Percentiles rank a stretch among this genome's conserved stretches.
Conservation (phyloP, 2,329 filamentous ascomycete species). For the Alternaria hordeiaustralica region DNA sequence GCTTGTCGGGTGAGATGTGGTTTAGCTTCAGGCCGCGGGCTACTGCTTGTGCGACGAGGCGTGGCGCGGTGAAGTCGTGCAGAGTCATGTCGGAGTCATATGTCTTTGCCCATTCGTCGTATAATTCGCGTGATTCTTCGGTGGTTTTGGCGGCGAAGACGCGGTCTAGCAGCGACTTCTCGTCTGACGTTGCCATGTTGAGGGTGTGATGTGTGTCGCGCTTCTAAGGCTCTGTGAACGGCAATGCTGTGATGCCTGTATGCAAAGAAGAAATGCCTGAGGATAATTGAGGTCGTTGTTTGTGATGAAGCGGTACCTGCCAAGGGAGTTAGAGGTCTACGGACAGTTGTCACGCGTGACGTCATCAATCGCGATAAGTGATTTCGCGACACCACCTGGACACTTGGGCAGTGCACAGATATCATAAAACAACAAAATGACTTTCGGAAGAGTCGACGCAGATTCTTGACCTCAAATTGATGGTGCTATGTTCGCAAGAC, state of each 20-base stretch:
- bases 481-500: too few relatives aligned
- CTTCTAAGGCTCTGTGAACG: not conserved
- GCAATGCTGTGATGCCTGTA: not conserved
- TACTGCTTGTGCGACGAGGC: slow-evolving; percentile 41
- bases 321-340: not conserved
- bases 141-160: slow-evolving; percentile 47
- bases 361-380: not conserved
- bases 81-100: slow-evolving; percentile 53
- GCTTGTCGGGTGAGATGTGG: slow-evolving; percentile 12
- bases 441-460: too few relatives aligned
- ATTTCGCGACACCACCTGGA: not conserved
- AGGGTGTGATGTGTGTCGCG: not conserved
- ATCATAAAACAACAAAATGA: too few relatives aligned
- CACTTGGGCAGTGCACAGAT: too few relatives aligned
- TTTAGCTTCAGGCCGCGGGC: slow-evolving; percentile 21
- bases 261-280: not conserved
- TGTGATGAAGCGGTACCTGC: not conserved
- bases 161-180: slow-evolving; percentile 39
- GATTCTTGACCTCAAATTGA: too few relatives aligned
- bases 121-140: slow-evolving; percentile 50
- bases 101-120: slow-evolving; percentile 56
- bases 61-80: slow-evolving; percentile 53
- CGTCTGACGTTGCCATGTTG: slow-evolving; percentile 7
- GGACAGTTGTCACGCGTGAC: not conserved
- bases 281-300: not conserved